Evolutionary conservation across 2,329 filamentous ascomycete genomes (phyloP).

Genomic region (Aureobasidium subglaciale): DNA sequence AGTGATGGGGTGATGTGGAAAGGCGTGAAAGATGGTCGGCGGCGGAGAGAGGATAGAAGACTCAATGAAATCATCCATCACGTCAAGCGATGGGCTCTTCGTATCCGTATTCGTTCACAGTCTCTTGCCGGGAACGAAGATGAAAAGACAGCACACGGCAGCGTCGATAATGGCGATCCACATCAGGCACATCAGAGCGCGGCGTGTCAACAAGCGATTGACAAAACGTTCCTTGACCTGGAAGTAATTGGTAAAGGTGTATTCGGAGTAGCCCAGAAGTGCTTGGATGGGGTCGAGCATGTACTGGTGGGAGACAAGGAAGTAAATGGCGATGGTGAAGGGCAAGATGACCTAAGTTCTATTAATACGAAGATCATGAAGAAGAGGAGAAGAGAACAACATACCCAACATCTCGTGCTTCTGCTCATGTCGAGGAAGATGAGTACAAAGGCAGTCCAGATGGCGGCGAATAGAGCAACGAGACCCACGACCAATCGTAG

Average conservation of each 20-base stretch:
- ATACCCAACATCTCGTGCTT: conserved; percentile 74
- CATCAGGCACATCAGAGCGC: conserved; percentile 71
- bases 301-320: conserved; percentile 87
- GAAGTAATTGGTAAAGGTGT: conserved; percentile 89
- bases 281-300: conserved; percentile 88
- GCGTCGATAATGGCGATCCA: conserved; percentile 71
- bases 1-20: neutral
- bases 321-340: conserved; percentile 85
- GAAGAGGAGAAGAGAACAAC: conserved; percentile 24
- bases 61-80: neutral
- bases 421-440: conserved; percentile 81
- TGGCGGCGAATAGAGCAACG: conserved; percentile 78
- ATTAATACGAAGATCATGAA: neutral
- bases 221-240: conserved; percentile 87
- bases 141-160: conserved; percentile 81
- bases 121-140: conserved; percentile 85
- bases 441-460: conserved; percentile 89
- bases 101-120: conserved; percentile 41
- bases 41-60: neutral
- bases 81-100: neutral
- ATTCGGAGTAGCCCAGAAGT: conserved; percentile 85
- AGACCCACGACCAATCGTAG: conserved; percentile 79
- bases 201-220: conserved; percentile 73
- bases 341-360: conserved; percentile 66
- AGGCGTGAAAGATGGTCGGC: neutral